These are phyloP conservation scores for Arabidopsis suecica DNA, from an alignment of 345 rosid species.

Conservation along the genomic window DNA sequence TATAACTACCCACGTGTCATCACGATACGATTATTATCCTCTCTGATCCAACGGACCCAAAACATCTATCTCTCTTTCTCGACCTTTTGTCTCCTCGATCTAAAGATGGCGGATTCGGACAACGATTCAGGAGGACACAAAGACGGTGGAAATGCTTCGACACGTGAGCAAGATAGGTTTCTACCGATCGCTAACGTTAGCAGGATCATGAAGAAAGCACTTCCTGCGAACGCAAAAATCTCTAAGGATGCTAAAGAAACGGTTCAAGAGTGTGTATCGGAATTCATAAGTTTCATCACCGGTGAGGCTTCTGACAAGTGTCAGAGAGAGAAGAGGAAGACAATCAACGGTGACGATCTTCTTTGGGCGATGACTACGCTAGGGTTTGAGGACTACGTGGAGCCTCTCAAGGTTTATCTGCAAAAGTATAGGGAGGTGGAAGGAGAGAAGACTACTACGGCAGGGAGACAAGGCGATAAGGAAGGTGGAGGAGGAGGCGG, in stretches of 20 bases:
- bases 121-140: slow-evolving; percentile 65
- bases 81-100: slow-evolving; percentile 17
- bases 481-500: slow-evolving; percentile 48
- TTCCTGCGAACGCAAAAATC: slow-evolving; percentile 77
- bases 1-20: slow-evolving; percentile 55
- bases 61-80: slow-evolving; percentile 30
- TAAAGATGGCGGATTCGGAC: slow-evolving; percentile 72
- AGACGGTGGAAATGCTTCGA: slow-evolving; percentile 52
- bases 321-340: slow-evolving; percentile 73
- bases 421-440: slow-evolving; percentile 77
- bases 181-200: slow-evolving; percentile 78
- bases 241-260: slow-evolving; percentile 83
- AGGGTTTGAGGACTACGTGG: slow-evolving; percentile 77
- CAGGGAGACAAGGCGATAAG: slow-evolving; percentile 50
- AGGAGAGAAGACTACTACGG: slow-evolving; percentile 56
- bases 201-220: slow-evolving; percentile 76
- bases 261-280: slow-evolving; percentile 80
- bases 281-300: slow-evolving; percentile 77
- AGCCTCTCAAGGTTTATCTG: slow-evolving; percentile 66
- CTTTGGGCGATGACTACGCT: slow-evolving; percentile 84
- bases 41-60: slow-evolving; percentile 62
- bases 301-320: slow-evolving; percentile 84
- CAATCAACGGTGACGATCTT: slow-evolving; percentile 79
- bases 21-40: slow-evolving; percentile 53
- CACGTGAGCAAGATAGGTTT: slow-evolving; percentile 68